Evolutionary conservation across 2,329 filamentous ascomycete genomes (phyloP).

Genomic region (Cadophora sp.): DNA sequence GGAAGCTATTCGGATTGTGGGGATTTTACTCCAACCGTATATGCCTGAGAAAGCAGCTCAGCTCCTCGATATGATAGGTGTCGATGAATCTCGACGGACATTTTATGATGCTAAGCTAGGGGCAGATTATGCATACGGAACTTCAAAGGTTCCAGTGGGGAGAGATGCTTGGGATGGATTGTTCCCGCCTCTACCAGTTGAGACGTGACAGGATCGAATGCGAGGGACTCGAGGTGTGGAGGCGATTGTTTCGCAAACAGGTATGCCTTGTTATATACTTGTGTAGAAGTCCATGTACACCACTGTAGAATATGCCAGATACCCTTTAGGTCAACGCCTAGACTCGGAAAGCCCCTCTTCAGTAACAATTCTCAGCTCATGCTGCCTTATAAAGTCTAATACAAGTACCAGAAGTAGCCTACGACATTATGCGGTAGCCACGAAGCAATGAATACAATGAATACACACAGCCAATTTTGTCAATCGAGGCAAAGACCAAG

Average conservation of each 20-base stretch:
- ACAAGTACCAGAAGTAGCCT: no score
- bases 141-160: constrained; percentile 41
- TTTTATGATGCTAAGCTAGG: constrained; percentile 68
- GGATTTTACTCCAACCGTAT: constrained; percentile 88
- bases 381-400: no score
- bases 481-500: no score
- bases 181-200: constrained; percentile 59
- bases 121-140: constrained; percentile 74
- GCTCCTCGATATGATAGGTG: constrained; percentile 80
- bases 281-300: constrained; percentile 1
- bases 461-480: no score
- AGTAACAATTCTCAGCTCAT: no score
- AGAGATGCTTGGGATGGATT: constrained; percentile 52
- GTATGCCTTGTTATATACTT: neutral
- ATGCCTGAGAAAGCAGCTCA: constrained; percentile 80
- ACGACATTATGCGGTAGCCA: no score
- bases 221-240: neutral
- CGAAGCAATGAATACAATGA: no score
- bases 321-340: neutral
- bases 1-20: constrained; percentile 79
- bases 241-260: neutral
- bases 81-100: constrained; percentile 65
- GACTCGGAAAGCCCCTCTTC: neutral
- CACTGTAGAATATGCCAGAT: constrained; percentile 3
- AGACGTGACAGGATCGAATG: constrained; percentile 44